These are phyloP conservation scores for Pleurozium schreberi DNA, from an alignment of 225 moss, liverwort and hornwort genomes.

Conservation along the genomic window DNA sequence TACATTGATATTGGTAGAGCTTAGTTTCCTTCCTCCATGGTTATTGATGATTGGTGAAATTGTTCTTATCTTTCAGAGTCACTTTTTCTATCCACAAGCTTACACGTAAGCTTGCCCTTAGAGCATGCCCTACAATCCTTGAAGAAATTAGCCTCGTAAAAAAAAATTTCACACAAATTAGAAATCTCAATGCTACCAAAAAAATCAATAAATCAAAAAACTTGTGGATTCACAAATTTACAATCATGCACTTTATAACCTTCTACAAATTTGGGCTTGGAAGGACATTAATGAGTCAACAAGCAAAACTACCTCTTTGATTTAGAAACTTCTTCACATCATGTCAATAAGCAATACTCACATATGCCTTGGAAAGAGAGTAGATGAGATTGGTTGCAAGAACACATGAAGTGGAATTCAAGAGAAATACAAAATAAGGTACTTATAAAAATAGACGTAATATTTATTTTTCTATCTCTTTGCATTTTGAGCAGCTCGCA, in stretches of 20 bases:
- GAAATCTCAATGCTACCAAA: not conserved
- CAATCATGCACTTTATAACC: rapidly evolving
- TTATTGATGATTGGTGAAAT: not conserved
- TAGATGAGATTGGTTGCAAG: not conserved
- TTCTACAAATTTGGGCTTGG: not conserved
- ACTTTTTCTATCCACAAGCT: not conserved
- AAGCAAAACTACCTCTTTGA: not conserved
- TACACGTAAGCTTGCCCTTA: too few species aligned
- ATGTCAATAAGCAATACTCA: rapidly evolving
- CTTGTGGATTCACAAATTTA: not conserved
- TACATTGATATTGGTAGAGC: not conserved
- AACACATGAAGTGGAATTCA: not conserved
- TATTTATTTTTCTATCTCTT: not conserved
- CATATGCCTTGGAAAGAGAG: not conserved
- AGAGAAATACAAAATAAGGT: not conserved
- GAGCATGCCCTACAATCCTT: not conserved
- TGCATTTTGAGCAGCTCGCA: rapidly evolving
- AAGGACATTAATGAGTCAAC: not conserved
- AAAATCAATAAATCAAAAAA: not conserved
- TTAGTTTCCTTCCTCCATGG: not conserved
- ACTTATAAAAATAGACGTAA: not conserved
- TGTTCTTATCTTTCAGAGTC: not conserved
- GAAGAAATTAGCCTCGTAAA: rapidly evolving
- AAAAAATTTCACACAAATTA: not conserved
- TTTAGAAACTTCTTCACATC: not conserved